Percentiles rank a stretch among this genome's conserved stretches.
Evolutionary conservation across 805 yeast genomes (phyloP).

Genomic region (Sugiyamaella qingdaonensis): DNA sequence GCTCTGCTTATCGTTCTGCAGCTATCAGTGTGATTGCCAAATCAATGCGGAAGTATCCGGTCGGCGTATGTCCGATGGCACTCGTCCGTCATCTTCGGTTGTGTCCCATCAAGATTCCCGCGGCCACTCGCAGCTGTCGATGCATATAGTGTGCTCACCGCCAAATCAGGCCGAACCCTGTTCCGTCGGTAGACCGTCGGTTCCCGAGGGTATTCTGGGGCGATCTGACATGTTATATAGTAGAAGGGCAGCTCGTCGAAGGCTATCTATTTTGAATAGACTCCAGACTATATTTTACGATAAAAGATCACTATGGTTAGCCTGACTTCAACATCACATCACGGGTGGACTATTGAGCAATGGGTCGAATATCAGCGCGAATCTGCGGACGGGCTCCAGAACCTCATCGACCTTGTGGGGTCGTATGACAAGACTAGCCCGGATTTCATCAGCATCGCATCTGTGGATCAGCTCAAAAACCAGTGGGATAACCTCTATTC

Average conservation of each 20-base stretch:
- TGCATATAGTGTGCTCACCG: too few species aligned
- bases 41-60: too few species aligned
- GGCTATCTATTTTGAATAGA: too few species aligned
- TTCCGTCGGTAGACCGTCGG: not conserved
- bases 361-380: conserved; percentile 72
- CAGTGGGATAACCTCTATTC: conserved; percentile 55
- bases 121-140: too few species aligned
- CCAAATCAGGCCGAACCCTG: not conserved
- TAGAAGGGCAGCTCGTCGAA: too few species aligned
- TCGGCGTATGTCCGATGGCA: too few species aligned
- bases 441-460: conserved; percentile 85
- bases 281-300: too few species aligned
- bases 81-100: too few species aligned
- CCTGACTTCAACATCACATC: not conserved
- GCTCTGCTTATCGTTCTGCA: too few species aligned
- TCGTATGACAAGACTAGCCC: conserved; percentile 51
- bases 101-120: too few species aligned
- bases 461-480: conserved; percentile 54
- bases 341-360: conserved; percentile 50
- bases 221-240: too few species aligned
- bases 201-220: not conserved
- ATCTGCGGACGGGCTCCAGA: conserved; percentile 54
- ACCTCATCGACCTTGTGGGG: conserved; percentile 40
- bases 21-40: too few species aligned
- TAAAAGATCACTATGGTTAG: not conserved